Evolutionary conservation across 1,284 basidiomycete genomes (phyloP), one percentile per base, ranked within the genome.

Genomic region (Veloboletus limbatus): DNA sequence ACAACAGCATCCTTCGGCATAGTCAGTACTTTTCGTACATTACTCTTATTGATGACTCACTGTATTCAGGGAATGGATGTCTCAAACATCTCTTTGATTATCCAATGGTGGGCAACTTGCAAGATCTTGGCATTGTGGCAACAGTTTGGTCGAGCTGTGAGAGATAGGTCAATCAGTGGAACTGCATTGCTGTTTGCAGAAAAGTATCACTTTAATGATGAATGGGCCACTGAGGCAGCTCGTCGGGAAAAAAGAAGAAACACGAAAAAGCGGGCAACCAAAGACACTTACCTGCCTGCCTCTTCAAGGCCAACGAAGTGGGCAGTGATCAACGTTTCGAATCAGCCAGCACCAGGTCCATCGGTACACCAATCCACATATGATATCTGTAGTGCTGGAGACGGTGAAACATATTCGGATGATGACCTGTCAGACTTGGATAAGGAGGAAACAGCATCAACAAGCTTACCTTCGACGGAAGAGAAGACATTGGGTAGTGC

Each of bases 41-140:
- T n/a, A n/a, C n/a, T n/a, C n/a, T n/a, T n/a, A n/a, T n/a, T n/a
- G n/a, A n/a, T n/a, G n/a, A n/a, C n/a, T n/a, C n/a, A n/a, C n/a
- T n/a, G n/a, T n/a, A n/a, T 11, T 18, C 17, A 51, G 49, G 49
- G 39, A 5, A 48, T 51, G 41, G 42, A 51, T 17, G 30, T 51
- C 0, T 21, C 49, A 1, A 33, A 51, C 14, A 42, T 51, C 4
- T 1, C 4, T 3, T 16, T 49, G 6, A 39, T 45, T 2, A 18
- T 51, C 2, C 49, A 49, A 17, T 51, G 42, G 49, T 11, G 33
- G 5, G 42, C 20, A 2, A 48, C 41, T 0, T 48, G 47, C 30
- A 33, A 1, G 1, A 2, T 51, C 1, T 7, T 40, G 6, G n/a
- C 45, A 3, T 17, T 51, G 3, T 49, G 47, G 47, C 47, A 48